Conservation (phyloP, 1,284 basidiomycete species). For the Heterobasidion irregulare region DNA sequence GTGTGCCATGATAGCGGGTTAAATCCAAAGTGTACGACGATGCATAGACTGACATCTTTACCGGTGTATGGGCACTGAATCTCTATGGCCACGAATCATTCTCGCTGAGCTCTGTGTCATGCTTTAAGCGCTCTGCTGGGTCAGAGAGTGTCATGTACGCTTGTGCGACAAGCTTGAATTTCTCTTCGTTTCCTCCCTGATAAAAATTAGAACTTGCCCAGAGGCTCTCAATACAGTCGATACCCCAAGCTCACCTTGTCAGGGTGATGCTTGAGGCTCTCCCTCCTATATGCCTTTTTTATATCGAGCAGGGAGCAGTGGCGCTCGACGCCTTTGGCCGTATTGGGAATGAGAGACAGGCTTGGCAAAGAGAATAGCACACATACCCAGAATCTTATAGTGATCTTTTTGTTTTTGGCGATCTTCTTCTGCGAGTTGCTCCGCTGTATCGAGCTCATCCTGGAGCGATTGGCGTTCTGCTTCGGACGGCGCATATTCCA, state of each 20-base stretch:
- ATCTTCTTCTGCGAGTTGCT: background rate
- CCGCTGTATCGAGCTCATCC: background rate
- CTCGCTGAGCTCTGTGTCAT: background rate
- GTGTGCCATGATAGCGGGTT: no score
- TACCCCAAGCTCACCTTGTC: slow-evolving; percentile 16
- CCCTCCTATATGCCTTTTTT: slow-evolving; percentile 27
- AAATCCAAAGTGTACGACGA: background rate
- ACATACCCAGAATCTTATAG: background rate
- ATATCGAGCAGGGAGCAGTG: slow-evolving; percentile 23
- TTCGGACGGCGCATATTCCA: slow-evolving; percentile 21
- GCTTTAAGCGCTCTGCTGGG: background rate
- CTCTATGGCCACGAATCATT: no score
- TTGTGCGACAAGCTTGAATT: slow-evolving; percentile 1
- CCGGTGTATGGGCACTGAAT: background rate
- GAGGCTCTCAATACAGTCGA: background rate
- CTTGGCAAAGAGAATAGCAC: background rate
- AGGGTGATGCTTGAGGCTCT: slow-evolving; percentile 28
- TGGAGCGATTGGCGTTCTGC: slow-evolving; percentile 11
- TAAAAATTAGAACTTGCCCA: background rate
- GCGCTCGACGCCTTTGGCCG: slow-evolving; percentile 10
- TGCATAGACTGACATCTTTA: background rate
- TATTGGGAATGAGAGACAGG: background rate
- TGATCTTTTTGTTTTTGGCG: background rate
- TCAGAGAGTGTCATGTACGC: slow-evolving; percentile 3
- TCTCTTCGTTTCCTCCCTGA: slow-evolving; percentile 4